Evolutionary conservation across 2,329 filamentous ascomycete species (phyloP), one percentile per base, ranked within the genome.

Genomic region (Arthrobotrys sinensis): DNA sequence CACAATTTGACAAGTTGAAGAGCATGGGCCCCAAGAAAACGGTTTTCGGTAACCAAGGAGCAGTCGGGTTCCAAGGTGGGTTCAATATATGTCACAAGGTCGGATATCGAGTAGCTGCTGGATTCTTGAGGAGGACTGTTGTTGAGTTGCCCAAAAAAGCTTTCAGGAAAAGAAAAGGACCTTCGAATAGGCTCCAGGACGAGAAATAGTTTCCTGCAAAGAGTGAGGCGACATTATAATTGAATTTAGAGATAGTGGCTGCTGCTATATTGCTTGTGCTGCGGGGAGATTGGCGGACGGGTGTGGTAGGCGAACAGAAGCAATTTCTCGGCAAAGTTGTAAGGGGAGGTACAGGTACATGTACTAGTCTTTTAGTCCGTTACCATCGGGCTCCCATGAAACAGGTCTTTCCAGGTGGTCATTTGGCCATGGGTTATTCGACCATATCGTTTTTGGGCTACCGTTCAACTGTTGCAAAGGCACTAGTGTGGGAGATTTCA

Each of bases 171-270:
- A 66, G 66, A 66, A 77, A 77, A 52, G 48, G 64, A 68, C 64
- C 67, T 71, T 64, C 62, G 73, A 77, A 77, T 70, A 77, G 73
- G 66, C 73, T 70, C 52, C 66, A 77, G 73, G 66, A 77, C 66
- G 36, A 71, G 32, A 77, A 71, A 77, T 52, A 43, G 66, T 64
- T 70, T 77, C 73, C 62, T 77, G 73, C 65, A 65, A 55, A 70
- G 73, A 77, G 34, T 77, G 73, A 77, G 73, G 66, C 73, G 66
- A 77, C 73, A 77, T 77, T 77, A 77, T 77, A 70, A 77, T 77
- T 77, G 73, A 77, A 77, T 77, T 77, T 77, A 77, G 73, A 77
- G 73, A 77, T 77, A 77, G 73, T 77, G 72, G 72, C 72, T 77
- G 73, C 73, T 77, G 73, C 73, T 77, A 77, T 77, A 77, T 77